Evolutionary conservation across 225 moss, liverwort and hornwort species (phyloP), one percentile per base, ranked within the genome.

Genomic region (Sphagnum tenellum): DNA sequence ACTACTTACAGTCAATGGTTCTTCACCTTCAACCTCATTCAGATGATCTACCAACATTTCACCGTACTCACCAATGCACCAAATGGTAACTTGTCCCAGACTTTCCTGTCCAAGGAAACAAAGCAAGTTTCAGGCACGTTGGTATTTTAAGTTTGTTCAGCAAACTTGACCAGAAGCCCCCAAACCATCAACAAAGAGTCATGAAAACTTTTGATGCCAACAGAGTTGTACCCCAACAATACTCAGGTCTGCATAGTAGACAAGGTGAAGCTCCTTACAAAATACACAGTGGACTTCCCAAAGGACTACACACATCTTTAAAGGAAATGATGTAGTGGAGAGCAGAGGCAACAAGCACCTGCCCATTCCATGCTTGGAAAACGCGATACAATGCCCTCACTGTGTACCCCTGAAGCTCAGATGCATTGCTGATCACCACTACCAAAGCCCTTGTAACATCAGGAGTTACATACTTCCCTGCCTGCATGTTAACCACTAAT

Each of bases 351-450:
- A 29, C 29, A 29, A 29, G 29, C 29, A 95, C 94, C 94, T 94
- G 89, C 69, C 94, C 94, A 68, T 75, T 79, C 94, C 94, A 94
- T 6, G 73, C 66, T 72, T 79, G 77, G 75, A 94, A 91, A 8
- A 80, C 78, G 57, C 82, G 83, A 76, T 86, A 94, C 49, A 94
- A 78, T 12, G 86, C 72, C 78, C 88, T 75, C 60, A 88, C 94
- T 51, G 84, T 74, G 52, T 87, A 94, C 47, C 91, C 89, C 57
- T 94, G 94, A 54, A 94, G 83, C 54, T 89, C 91, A 76, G 92
- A 79, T 50, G 94, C 94, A 77, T 94, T 94, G 75, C 87, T 91
- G 66, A 94, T 84, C 56, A 89, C 83, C 7, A 94, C 89, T 71
- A 94, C 77, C 56, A 94, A 75, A 57, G 94, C 74, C 51, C 91